Conservation (phyloP, 202 grass and related monocot species). For the Sporobolus alterniflorus region DNA sequence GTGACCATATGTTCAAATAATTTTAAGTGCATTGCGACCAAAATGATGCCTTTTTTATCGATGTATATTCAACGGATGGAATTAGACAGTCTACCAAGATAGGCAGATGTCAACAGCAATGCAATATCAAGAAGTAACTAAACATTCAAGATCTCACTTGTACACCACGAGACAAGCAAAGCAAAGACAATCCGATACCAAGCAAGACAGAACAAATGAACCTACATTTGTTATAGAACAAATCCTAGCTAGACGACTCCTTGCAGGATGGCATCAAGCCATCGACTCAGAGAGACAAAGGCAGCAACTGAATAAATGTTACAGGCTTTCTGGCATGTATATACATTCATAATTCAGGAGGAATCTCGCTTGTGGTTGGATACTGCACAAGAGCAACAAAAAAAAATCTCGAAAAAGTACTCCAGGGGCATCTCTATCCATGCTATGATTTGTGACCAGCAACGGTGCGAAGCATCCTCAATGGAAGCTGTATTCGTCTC, state of each 20-base stretch:
- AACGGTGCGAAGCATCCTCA: not conserved
- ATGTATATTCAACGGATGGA: not conserved
- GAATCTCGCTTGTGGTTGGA: not conserved
- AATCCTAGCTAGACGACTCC: constrained; percentile 31
- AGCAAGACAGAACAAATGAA: not conserved
- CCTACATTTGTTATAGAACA: not conserved
- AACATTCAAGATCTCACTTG: not conserved
- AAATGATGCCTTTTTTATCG: not conserved
- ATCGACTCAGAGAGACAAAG: not conserved
- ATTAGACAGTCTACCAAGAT: not conserved
- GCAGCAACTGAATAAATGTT: constrained; percentile 1
- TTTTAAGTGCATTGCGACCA: too few relatives aligned
- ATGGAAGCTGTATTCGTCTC: not conserved
- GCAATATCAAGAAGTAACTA: not conserved
- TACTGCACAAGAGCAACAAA: constrained; percentile 8
- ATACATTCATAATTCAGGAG: constrained; percentile 17
- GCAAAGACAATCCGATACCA: not conserved
- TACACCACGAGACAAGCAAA: not conserved
- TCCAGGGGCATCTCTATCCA: not conserved
- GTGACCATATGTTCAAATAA: not conserved
- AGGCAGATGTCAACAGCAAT: not conserved
- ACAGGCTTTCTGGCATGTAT: constrained; percentile 36
- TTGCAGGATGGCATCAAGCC: not conserved
- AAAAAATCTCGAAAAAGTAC: not conserved
- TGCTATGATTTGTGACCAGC: not conserved